Conservation (phyloP, 2,329 filamentous ascomycete genomes). For the Fusarium chuoi region DNA sequence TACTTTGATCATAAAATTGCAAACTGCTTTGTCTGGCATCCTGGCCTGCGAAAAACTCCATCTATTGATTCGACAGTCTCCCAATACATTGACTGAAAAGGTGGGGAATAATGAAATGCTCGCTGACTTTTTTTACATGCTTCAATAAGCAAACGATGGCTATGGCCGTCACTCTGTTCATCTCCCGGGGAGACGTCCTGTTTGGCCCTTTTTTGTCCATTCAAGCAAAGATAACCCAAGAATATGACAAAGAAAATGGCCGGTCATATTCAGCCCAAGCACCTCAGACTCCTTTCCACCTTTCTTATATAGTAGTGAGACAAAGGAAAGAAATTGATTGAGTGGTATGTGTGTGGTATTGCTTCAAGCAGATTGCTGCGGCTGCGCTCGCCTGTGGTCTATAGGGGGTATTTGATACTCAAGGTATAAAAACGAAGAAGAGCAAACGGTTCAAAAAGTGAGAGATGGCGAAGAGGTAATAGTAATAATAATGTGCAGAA, state of each 20-base stretch:
- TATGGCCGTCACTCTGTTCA: constrained; percentile 7
- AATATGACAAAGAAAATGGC: constrained; percentile 34
- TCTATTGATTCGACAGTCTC: constrained; percentile 29
- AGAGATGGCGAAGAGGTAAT: constrained; percentile 35
- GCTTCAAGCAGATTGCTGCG: constrained; percentile 45
- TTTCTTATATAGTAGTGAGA: constrained; percentile 43
- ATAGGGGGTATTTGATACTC: constrained; percentile 53
- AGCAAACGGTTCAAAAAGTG: constrained; percentile 33
- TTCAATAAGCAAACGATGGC: constrained; percentile 33
- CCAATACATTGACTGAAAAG: constrained; percentile 20
- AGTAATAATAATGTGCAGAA: constrained; percentile 38
- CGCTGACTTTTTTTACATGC: constrained; percentile 41
- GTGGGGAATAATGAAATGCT: constrained; percentile 32
- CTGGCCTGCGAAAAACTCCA: constrained; percentile 30
- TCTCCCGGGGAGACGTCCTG: constrained; percentile 26
- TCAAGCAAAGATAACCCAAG: constrained; percentile 28
- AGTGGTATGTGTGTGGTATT: constrained; percentile 41
- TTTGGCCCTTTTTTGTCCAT: constrained; percentile 33
- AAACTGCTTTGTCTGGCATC: constrained; percentile 38
- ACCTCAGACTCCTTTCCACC: constrained; percentile 42
- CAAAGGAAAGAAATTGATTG: constrained; percentile 48
- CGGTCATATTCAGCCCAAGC: constrained; percentile 40
- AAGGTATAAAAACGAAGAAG: constrained; percentile 43
- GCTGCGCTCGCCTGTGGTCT: constrained; percentile 50
- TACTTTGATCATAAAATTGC: constrained; percentile 40